These are phyloP conservation scores for Tremellales sp. DNA, from an alignment of 1,284 basidiomycete genomes.

Conservation along the genomic window DNA sequence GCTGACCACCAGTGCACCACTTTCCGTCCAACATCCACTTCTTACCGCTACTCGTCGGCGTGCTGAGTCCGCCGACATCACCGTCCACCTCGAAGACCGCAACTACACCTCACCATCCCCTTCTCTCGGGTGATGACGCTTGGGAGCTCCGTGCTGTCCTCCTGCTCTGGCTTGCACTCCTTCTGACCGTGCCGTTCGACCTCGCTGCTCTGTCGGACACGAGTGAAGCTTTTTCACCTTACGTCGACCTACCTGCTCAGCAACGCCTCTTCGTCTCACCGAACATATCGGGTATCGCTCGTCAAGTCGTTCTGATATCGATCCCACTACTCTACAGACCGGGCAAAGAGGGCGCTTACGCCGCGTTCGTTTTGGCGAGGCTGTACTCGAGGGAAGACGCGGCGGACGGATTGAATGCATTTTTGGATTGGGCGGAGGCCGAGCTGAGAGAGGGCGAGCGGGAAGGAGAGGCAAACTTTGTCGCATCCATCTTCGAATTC, in stretches of 20 bases:
- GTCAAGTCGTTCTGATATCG: conserved; percentile 51
- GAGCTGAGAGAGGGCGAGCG: conserved; percentile 36
- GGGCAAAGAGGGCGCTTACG: conserved; percentile 43
- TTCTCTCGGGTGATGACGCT: conserved; percentile 27
- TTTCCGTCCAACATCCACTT: conserved; percentile 78
- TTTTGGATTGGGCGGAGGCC: conserved; percentile 31
- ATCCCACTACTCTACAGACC: conserved; percentile 40
- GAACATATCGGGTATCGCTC: conserved; percentile 58
- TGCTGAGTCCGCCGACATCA: conserved; percentile 56
- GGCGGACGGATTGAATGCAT: conserved; percentile 29
- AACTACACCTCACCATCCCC: conserved; percentile 33
- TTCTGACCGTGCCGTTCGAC: conserved; percentile 92
- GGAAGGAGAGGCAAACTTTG: conserved; percentile 34
- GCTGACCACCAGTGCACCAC: conserved; percentile 15
- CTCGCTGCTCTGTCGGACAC: conserved; percentile 62
- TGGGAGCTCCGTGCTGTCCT: conserved; percentile 85
- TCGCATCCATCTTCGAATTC: conserved; percentile 34
- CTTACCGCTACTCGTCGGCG: conserved; percentile 67
- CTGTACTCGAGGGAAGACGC: conserved; percentile 44
- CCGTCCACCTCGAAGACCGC: conserved; percentile 49
- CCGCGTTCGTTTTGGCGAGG: conserved; percentile 42
- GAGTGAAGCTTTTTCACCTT: conserved; percentile 47
- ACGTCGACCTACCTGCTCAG: conserved; percentile 61
- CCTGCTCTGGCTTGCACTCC: conserved; percentile 87
- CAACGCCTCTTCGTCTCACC: conserved; percentile 60